Conservation (phyloP, 331 rosid species). For the Acacia pycnantha region DNA sequence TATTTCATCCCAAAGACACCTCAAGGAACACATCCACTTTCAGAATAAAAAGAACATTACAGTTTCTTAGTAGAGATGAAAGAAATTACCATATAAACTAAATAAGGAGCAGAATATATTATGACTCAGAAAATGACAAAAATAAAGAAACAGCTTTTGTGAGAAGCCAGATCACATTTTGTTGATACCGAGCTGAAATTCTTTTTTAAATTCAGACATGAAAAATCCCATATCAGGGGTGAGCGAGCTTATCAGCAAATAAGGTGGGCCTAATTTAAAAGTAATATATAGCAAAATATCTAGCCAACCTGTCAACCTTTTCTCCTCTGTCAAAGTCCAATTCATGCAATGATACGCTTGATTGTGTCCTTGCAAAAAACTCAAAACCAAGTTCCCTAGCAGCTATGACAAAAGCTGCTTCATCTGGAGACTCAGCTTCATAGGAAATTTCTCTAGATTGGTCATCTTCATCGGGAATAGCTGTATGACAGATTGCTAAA, state of each 20-base stretch:
- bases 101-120: neutral
- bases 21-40: neutral
- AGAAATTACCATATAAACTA: neutral
- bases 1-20: slow-evolving; percentile 11
- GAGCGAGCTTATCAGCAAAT: neutral
- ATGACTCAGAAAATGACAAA: slow-evolving; percentile 1
- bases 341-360: slow-evolving; percentile 62
- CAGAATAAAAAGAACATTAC: neutral
- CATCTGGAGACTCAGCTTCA: slow-evolving; percentile 87
- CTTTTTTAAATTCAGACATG: neutral
- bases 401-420: slow-evolving; percentile 88
- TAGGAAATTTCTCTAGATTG: slow-evolving; percentile 55
- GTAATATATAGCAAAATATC: slow-evolving; percentile 28
- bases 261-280: neutral
- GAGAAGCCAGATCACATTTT: slow-evolving; percentile 25
- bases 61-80: neutral
- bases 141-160: neutral
- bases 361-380: slow-evolving; percentile 59
- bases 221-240: slow-evolving; percentile 5
- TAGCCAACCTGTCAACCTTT: slow-evolving; percentile 80
- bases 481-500: slow-evolving; percentile 80
- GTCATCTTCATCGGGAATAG: slow-evolving; percentile 56
- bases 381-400: slow-evolving; percentile 82
- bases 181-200: neutral
- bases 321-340: slow-evolving; percentile 47